phyloP scores from a whole-genome alignment of 2,329 filamentous ascomycete genomes.

The Gyromitra esculenta region DNA sequence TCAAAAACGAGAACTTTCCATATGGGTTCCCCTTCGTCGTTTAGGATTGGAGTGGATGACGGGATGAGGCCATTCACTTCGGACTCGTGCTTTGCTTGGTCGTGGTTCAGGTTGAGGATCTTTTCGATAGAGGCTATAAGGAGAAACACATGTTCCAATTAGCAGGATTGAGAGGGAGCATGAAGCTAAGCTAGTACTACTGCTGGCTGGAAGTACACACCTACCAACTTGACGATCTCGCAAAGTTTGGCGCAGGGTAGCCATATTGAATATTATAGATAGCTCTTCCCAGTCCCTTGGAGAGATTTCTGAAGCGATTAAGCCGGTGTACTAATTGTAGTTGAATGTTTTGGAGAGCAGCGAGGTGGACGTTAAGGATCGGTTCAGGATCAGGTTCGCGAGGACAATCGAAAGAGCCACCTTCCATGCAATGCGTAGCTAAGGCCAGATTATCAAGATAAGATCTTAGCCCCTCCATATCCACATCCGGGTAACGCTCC shows the following conservation, averaged over 20 bases:
- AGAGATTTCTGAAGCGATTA: constrained; percentile 6
- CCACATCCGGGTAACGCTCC: constrained; percentile 50
- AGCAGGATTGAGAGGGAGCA: constrained; percentile 56
- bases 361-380: constrained; percentile 26
- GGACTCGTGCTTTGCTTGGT: constrained; percentile 70
- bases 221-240: constrained; percentile 77
- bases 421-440: constrained; percentile 34
- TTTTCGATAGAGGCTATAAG: constrained; percentile 85
- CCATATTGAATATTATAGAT: constrained; percentile 63
- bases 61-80: constrained; percentile 70
- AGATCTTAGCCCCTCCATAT: constrained; percentile 47
- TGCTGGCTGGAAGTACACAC: constrained; percentile 58
- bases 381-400: constrained; percentile 2
- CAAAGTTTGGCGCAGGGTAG: constrained; percentile 68
- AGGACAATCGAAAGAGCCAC: constrained; percentile 47
- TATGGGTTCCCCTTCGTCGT: constrained; percentile 87
- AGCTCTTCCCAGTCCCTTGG: constrained; percentile 15
- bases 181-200: constrained; percentile 48
- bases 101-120: constrained; percentile 92
- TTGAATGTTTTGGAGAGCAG: constrained; percentile 22
- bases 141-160: constrained; percentile 48
- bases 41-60: constrained; percentile 79
- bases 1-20: constrained; percentile 99
- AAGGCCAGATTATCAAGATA: constrained; percentile 51
- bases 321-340: constrained; percentile 21